A percentile compares a stretch with the other conserved stretches of the same genome.
phyloP scores from a whole-genome alignment of 345 rosid genomes.

The Citrus reticulata region DNA sequence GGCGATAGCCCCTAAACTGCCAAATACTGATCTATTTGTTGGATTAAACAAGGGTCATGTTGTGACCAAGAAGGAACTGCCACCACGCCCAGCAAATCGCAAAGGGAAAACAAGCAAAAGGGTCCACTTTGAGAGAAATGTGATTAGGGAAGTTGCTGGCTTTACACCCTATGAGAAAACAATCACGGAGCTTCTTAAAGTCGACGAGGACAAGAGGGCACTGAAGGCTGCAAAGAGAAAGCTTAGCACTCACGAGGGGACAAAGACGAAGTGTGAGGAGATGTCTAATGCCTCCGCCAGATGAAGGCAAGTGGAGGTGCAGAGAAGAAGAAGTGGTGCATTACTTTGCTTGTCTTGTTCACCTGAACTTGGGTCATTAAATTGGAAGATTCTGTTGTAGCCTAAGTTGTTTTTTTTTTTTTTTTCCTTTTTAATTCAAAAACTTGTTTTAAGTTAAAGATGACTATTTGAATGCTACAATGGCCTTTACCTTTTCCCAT shows the following conservation, averaged over 20 bases:
- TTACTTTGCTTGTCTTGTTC: too few relatives aligned
- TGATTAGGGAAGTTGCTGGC: slow-evolving; percentile 17
- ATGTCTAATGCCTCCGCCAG: too few relatives aligned
- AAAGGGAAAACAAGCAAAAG: slow-evolving; percentile 25
- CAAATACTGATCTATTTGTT: slow-evolving; percentile 46
- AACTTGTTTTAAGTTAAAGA: too few relatives aligned
- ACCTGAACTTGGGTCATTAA: too few relatives aligned
- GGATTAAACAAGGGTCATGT: slow-evolving; percentile 63
- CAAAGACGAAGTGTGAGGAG: too few relatives aligned
- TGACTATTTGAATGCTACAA: neutral
- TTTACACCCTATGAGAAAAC: slow-evolving; percentile 86
- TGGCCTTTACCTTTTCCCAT: too few relatives aligned
- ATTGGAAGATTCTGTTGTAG: too few relatives aligned
- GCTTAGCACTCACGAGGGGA: slow-evolving; percentile 11
- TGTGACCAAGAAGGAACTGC: slow-evolving; percentile 51
- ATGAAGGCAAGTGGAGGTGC: too few relatives aligned
- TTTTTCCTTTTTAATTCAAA: too few relatives aligned
- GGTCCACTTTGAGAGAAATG: too few relatives aligned
- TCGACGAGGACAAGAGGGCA: slow-evolving; percentile 84
- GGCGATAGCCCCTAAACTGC: slow-evolving; percentile 54
- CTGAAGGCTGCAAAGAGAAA: slow-evolving; percentile 80
- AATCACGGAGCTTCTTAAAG: slow-evolving; percentile 78
- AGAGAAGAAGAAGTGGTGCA: too few relatives aligned
- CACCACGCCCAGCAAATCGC: slow-evolving; percentile 46
- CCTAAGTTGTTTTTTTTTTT: too few relatives aligned